phyloP scores from a whole-genome alignment of 2,329 filamentous ascomycete species.

The Alternaria triticimaculans region DNA sequence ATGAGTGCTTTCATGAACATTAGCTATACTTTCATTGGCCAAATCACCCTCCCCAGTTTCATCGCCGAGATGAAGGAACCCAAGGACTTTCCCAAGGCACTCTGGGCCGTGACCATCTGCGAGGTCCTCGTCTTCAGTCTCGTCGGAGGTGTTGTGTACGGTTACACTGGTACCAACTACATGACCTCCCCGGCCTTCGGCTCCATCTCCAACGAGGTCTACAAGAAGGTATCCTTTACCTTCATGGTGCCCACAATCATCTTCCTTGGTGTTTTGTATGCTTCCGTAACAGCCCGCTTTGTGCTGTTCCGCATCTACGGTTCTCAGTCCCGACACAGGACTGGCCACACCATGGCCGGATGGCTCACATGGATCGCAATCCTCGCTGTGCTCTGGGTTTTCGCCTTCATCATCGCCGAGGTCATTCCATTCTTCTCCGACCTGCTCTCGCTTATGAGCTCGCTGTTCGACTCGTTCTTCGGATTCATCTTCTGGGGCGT shows the following conservation, averaged over 20 bases:
- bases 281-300: conserved; percentile 87
- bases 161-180: conserved; percentile 88
- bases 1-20: conserved; percentile 95
- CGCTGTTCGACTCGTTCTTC: conserved; percentile 90
- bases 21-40: conserved; percentile 93
- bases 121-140: conserved; percentile 86
- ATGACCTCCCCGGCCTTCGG: conserved; percentile 88
- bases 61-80: conserved; percentile 89
- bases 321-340: conserved; percentile 76
- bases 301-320: conserved; percentile 88
- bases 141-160: conserved; percentile 81
- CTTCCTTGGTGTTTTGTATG: conserved; percentile 89
- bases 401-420: conserved; percentile 91
- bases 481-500: conserved; percentile 96
- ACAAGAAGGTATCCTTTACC: conserved; percentile 87
- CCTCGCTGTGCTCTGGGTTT: conserved; percentile 76
- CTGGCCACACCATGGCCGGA: conserved; percentile 78
- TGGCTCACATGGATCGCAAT: conserved; percentile 82
- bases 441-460: conserved; percentile 76
- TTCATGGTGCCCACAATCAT: conserved; percentile 97
- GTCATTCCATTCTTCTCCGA: conserved; percentile 94
- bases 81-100: conserved; percentile 87
- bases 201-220: conserved; percentile 73
- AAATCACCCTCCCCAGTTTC: conserved; percentile 92
- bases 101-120: conserved; percentile 88